A percentile compares a stretch with the other conserved stretches of the same genome.
Evolutionary conservation across 495 filamentous ascomycete genomes (phyloP).

Genomic region (Penicillium canescens): DNA sequence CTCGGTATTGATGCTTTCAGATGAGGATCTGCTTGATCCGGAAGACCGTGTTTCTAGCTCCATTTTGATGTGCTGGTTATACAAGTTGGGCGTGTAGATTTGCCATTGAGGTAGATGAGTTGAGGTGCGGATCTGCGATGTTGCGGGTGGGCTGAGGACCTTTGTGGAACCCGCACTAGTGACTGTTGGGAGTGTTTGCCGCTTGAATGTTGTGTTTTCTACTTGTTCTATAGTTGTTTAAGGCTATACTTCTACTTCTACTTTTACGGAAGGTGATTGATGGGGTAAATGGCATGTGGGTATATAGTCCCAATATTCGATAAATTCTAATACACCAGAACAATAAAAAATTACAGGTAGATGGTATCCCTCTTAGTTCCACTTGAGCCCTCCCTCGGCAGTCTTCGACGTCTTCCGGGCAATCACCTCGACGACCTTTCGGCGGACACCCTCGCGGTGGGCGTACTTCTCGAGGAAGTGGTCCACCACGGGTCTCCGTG

Average conservation of each 20-base stretch:
- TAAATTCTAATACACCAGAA: constrained; percentile 24
- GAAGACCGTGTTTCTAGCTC: not conserved
- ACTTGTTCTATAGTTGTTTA: not conserved
- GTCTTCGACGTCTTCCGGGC: constrained; percentile 24
- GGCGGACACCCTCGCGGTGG: constrained; percentile 39
- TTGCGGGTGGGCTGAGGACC: constrained; percentile 11
- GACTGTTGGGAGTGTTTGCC: too few relatives aligned
- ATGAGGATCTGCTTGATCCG: not conserved
- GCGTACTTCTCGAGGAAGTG: constrained; percentile 33
- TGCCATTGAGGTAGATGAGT: not conserved
- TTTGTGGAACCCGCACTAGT: not conserved
- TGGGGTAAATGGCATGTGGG: constrained; percentile 10
- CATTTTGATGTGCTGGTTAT: not conserved
- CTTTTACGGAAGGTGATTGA: not conserved
- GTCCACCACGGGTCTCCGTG: constrained; percentile 15
- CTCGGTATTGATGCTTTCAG: not conserved
- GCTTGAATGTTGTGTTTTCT: too few relatives aligned
- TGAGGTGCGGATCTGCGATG: not conserved
- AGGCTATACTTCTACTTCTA: not conserved
- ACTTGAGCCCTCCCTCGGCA: constrained; percentile 24
- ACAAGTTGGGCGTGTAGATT: not conserved
- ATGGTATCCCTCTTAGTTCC: constrained; percentile 20
- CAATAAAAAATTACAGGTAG: constrained; percentile 25
- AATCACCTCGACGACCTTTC: constrained; percentile 44
- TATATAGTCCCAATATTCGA: constrained; percentile 13